phyloP scores from a whole-genome alignment of 371 early-diverging fungal genomes.

The Mortierella sp. region DNA sequence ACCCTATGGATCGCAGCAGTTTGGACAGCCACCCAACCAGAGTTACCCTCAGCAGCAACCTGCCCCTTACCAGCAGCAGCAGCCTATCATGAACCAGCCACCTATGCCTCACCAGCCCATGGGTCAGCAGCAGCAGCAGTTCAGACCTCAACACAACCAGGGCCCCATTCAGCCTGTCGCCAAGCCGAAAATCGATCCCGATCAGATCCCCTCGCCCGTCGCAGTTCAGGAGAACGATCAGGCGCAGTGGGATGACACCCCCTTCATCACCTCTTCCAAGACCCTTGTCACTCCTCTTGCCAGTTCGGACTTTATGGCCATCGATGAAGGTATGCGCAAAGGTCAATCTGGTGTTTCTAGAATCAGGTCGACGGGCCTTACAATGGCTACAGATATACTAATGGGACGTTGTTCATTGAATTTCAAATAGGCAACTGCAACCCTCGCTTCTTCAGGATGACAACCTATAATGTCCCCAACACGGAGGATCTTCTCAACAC shows the following conservation, averaged over 20 bases:
- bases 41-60: constrained; percentile 29
- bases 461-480: constrained; percentile 86
- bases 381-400: not conserved
- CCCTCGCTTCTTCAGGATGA: constrained; percentile 93
- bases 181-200: constrained; percentile 88
- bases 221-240: constrained; percentile 87
- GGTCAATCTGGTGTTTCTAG: not conserved
- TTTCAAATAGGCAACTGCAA: constrained; percentile 82
- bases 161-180: constrained; percentile 39
- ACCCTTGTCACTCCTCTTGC: constrained; percentile 81
- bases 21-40: constrained; percentile 32
- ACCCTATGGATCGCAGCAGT: constrained; percentile 38
- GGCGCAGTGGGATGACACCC: constrained; percentile 66
- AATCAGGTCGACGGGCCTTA: no score
- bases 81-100: constrained; percentile 18
- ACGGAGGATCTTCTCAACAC: constrained; percentile 82
- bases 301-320: constrained; percentile 79
- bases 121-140: constrained; percentile 37
- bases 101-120: constrained; percentile 20
- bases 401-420: not conserved
- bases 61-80: constrained; percentile 34
- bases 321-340: constrained; percentile 82
- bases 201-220: constrained; percentile 94
- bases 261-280: constrained; percentile 81
- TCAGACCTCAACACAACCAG: constrained; percentile 35